Conservation (phyloP, 129 eudicot genomes). For the Solidago caesia region DNA sequence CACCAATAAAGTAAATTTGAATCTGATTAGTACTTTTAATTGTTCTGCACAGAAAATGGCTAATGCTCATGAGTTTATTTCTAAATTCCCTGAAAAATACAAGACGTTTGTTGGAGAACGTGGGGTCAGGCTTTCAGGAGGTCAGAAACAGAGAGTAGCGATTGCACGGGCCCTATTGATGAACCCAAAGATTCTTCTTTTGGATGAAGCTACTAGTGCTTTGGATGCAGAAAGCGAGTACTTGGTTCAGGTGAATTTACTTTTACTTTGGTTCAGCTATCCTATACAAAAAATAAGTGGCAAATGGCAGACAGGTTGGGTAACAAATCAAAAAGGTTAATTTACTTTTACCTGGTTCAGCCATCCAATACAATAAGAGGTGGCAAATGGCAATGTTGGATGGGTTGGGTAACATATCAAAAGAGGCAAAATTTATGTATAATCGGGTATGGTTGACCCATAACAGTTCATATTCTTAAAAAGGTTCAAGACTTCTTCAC, state of each 20-base stretch:
- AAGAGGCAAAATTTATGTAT: too few relatives aligned
- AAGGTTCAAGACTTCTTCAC: too few relatives aligned
- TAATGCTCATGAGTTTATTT: constrained; percentile 83
- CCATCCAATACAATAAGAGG: too few relatives aligned
- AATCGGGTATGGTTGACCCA: neutral
- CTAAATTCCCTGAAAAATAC: constrained; percentile 79
- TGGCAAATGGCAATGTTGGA: too few relatives aligned
- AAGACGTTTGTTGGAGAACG: constrained; percentile 89
- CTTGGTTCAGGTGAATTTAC: constrained; percentile 68
- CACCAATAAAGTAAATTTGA: neutral
- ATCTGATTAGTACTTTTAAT: neutral
- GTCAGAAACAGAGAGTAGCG: constrained; percentile 92
- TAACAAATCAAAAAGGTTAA: neutral
- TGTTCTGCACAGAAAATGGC: constrained; percentile 75
- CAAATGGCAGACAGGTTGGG: neutral
- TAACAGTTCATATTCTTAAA: neutral
- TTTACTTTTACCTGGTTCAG: neutral
- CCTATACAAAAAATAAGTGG: neutral
- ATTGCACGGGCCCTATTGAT: constrained; percentile 85
- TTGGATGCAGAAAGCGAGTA: constrained; percentile 94
- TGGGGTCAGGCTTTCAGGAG: constrained; percentile 91
- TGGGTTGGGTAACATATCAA: too few relatives aligned
- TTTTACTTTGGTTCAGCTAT: neutral
- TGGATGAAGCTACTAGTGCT: constrained; percentile 93
- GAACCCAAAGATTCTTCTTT: constrained; percentile 77